Evolutionary conservation across 805 yeast genomes (phyloP).

Genomic region (Brettanomyces sp.): DNA sequence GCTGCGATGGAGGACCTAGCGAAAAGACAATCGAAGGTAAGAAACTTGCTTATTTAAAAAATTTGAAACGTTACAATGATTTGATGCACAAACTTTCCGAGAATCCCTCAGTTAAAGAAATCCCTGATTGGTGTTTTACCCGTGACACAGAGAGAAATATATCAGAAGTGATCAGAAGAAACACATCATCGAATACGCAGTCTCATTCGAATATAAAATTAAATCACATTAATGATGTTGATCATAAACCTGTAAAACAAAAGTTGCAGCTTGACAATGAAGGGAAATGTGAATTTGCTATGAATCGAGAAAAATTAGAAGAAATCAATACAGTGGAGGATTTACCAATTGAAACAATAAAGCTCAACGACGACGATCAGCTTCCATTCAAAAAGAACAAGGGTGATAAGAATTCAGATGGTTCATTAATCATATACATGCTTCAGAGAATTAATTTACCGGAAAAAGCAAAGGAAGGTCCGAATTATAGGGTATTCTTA

Average conservation of each 20-base stretch:
- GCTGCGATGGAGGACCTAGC: constrained; percentile 18
- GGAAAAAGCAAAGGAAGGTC: not conserved
- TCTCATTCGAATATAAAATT: no score
- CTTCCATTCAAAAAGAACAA: constrained; percentile 1
- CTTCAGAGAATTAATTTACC: constrained; percentile 5
- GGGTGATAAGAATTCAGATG: not conserved
- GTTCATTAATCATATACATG: not conserved
- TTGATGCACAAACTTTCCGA: constrained; percentile 7
- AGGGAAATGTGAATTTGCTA: no score
- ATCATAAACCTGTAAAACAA: no score
- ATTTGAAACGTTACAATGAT: constrained; percentile 7
- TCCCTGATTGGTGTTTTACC: constrained; percentile 14
- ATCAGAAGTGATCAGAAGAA: constrained; percentile 2
- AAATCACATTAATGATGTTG: no score
- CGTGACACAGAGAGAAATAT: constrained; percentile 9
- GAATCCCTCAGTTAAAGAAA: constrained; percentile 7
- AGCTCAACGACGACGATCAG: constrained; percentile 3
- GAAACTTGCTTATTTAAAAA: constrained; percentile 11
- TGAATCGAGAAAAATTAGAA: not conserved
- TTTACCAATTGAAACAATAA: constrained; percentile 5
- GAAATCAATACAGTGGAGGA: constrained; percentile 2
- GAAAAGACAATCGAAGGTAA: constrained; percentile 10
- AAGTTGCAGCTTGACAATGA: no score
- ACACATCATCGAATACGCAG: no score
- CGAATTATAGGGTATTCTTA: constrained; percentile 8